Evolutionary conservation across 495 filamentous ascomycete genomes (phyloP), one percentile per base, ranked within the genome.

Genomic region (Margaritispora aquatica): DNA sequence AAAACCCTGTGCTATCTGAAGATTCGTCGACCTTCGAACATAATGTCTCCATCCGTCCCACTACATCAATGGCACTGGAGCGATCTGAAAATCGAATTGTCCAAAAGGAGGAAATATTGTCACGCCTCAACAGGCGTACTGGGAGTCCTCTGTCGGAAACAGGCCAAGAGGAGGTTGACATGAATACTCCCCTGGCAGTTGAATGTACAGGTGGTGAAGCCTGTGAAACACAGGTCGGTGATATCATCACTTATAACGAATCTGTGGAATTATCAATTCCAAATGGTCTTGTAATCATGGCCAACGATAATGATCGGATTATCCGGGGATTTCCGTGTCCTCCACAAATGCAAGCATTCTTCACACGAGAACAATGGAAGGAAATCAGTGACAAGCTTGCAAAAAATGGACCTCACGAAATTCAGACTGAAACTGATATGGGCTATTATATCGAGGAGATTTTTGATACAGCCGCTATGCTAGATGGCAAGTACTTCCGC

Each of bases 251-350:
- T 41, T 20, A 21, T 4, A 38, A 13, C 9, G 21, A 26, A 1
- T 36, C 26, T 52, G 23, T 22, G 21, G 48, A 52, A 26, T 17
- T 9, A 17, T 3, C 27, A 1, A 9, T 41, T 47, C 26, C 54
- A 11, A 11, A 50, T 4, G 60, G 60, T 0, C 54, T 62, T 4
- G 54, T 55, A 20, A 22, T 61, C 5, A 26, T 52, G 29, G 54
- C 60, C 23, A 23, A 53, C 20, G 11, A 47, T 5, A 53, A 17
- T 3, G 2, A 22, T 15, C n/a, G 34, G 8, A n/a, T 53, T 15
- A 5, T 34, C 1, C 15, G 31, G 9, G 60, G 60, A 22, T 57
- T 61, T 23, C 60, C 60, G 11, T 62, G 53, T 31, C 60, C 44
- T 26, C 17, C 23, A 20, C 22, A 57, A 11, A 24, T 7, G 2